Base-by-base conservation (phyloP, 768 basidiomycete genomes). In the Boletellus emodensis region DNA sequence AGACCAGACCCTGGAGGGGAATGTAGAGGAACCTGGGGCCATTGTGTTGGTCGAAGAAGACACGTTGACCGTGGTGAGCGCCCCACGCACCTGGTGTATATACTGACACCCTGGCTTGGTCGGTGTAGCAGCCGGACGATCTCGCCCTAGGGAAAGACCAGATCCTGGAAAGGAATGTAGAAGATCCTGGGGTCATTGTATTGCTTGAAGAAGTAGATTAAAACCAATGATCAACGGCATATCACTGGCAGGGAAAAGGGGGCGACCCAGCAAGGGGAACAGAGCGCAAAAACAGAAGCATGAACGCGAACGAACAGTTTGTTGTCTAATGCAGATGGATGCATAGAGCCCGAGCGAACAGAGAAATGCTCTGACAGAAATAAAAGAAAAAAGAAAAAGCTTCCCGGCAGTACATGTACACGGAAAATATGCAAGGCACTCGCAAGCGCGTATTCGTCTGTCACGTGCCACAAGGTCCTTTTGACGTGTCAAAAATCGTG, bases 341-440 rank as follows among this genome's bases (percentile, higher is more conserved):
- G 61, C 62, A 64, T 62, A 61, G 56, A 40, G 52, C 3, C 24
- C 61, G 61, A 7, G 49, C 14, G 39, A 20, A 33, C 32, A 48
- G 20, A 35, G 35, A 22, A 12, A 12, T 26, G 41, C 30, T 32
- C 28, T 14, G 13, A 32, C 10, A 24, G 22, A 32, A 30, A 26
- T 22, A 44, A 18, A 38, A 13, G 2, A 13, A 12, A 20, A 13
- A 41, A n/a, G 2, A 6, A 26, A 24, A 41, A 22, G n/a, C 6
- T 13, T 24, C 51, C 36, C 44, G 36, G 57, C 42, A 13, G 40
- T 68, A 65, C 64, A 65, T 68, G 46, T 65, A 68, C 61, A 65
- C 64, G 49, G 53, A 58, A 59, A 58, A 63, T 56, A 63, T 57
- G 61, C 52, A 39, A 28, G 32, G 26, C 37, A 48, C 44, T 32